phyloP scores from a whole-genome alignment of 2,329 filamentous ascomycete genomes.

The Xylariaceae sp. region DNA sequence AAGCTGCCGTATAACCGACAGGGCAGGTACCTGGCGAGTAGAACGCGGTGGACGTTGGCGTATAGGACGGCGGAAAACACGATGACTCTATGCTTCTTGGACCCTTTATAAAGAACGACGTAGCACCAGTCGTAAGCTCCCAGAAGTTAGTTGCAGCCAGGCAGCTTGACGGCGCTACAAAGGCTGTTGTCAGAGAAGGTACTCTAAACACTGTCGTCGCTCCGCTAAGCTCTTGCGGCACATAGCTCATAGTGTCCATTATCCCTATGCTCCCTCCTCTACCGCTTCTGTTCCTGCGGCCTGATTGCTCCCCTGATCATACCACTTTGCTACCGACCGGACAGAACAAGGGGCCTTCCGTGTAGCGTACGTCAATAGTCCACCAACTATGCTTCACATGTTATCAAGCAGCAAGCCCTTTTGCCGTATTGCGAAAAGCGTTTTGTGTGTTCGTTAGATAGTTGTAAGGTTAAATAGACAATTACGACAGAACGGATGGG shows the following conservation, averaged over 20 bases:
- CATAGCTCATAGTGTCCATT: background rate
- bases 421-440: no score
- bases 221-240: background rate
- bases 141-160: background rate
- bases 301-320: no score
- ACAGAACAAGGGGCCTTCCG: no score
- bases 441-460: no score
- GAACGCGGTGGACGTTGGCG: background rate
- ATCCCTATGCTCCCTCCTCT: background rate
- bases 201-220: background rate
- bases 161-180: constrained; percentile 2
- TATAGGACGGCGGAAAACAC: constrained; percentile 7
- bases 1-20: constrained; percentile 12
- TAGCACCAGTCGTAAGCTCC: background rate
- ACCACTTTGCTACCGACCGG: no score
- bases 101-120: constrained; percentile 4
- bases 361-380: no score
- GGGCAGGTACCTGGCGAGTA: constrained; percentile 17
- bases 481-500: no score
- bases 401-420: no score
- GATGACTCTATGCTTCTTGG: background rate
- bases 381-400: no score
- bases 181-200: constrained; percentile 5
- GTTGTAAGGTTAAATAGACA: no score
- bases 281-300: no score